A percentile compares a stretch with the other conserved stretches of the same genome.
These are phyloP conservation scores for Diaporthe ilicicola DNA, from an alignment of 2,329 filamentous ascomycete species.

Conservation along the genomic window DNA sequence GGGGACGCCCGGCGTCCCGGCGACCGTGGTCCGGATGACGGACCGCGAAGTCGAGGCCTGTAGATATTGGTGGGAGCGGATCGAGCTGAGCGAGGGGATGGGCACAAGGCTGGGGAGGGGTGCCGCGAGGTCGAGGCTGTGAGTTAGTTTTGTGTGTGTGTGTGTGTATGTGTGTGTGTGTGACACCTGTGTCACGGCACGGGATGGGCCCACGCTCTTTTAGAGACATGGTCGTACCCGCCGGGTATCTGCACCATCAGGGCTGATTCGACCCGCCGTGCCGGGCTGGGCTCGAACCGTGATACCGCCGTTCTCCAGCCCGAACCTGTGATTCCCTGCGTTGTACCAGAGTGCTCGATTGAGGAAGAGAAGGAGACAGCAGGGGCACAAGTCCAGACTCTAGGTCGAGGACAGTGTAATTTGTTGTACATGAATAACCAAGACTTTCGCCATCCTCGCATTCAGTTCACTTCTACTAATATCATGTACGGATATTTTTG, in stretches of 20 bases:
- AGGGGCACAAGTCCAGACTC: neutral
- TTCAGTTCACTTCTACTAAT: neutral
- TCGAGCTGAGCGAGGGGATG: constrained; percentile 55
- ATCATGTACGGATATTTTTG: neutral
- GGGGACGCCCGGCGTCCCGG: constrained; percentile 51
- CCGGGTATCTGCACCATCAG: no score
- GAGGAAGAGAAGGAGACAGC: neutral
- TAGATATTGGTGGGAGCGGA: constrained; percentile 68
- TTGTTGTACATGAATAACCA: neutral
- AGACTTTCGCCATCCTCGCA: neutral
- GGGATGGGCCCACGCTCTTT: no score
- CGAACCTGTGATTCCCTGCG: no score
- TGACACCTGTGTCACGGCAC: no score
- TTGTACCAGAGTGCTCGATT: neutral
- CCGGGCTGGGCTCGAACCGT: neutral
- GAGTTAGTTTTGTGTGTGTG: no score
- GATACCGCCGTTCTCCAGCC: neutral
- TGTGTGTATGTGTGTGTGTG: neutral
- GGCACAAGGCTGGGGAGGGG: constrained; percentile 37
- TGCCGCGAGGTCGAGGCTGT: constrained; percentile 12
- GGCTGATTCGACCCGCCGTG: no score
- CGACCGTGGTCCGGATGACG: constrained; percentile 52
- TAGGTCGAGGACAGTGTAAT: neutral
- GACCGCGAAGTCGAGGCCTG: constrained; percentile 58
- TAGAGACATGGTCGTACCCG: no score